These are phyloP conservation scores for Rosa hybrid DNA, from an alignment of 331 rosid genomes.

Conservation along the genomic window DNA sequence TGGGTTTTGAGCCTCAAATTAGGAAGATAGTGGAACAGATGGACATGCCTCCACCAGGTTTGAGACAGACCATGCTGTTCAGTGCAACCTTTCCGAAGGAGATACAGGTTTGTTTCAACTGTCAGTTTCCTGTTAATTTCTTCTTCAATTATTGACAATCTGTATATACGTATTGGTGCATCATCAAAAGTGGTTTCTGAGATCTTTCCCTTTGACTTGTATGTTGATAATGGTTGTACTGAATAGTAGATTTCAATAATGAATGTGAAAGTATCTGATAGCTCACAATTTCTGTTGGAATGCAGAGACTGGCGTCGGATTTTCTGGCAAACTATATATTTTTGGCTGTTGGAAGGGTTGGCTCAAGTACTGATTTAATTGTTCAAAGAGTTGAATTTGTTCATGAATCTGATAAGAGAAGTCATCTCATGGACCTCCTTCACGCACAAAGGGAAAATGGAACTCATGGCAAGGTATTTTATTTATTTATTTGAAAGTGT, in stretches of 20 bases:
- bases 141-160: neutral
- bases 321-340: conserved; percentile 81
- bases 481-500: neutral
- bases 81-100: conserved; percentile 91
- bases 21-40: conserved; percentile 81
- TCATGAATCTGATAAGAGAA: conserved; percentile 92
- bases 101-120: conserved; percentile 64
- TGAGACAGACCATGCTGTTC: conserved; percentile 76
- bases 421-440: conserved; percentile 98
- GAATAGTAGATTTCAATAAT: neutral
- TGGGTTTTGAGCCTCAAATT: conserved; percentile 97
- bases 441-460: conserved; percentile 94
- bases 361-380: conserved; percentile 92
- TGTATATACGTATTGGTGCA: neutral
- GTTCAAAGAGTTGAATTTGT: conserved; percentile 94
- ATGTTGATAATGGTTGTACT: neutral
- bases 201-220: neutral
- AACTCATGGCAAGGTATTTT: conserved; percentile 73
- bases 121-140: conserved; percentile 7
- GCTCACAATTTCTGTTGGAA: conserved; percentile 27
- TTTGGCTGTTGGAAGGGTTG: conserved; percentile 97
- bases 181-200: neutral
- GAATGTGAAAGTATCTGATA: conserved; percentile 2
- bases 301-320: conserved; percentile 96
- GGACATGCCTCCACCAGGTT: conserved; percentile 87